A percentile compares a stretch with the other conserved stretches of the same genome.
phyloP scores from a whole-genome alignment of 2,329 filamentous ascomycete genomes.

The Colletotrichum limetticola region DNA sequence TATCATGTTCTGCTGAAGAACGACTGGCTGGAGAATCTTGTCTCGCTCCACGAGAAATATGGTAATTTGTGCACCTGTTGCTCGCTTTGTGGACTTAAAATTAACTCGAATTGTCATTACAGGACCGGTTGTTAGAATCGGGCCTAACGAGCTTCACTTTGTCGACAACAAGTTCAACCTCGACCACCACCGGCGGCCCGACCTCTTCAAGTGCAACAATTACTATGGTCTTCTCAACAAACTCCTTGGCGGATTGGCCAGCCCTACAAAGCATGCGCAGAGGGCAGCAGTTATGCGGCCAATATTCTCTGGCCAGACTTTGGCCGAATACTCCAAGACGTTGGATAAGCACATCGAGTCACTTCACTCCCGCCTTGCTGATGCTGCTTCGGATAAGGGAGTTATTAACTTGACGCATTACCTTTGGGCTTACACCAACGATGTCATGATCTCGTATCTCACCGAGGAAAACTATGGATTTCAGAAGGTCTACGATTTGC shows the following conservation, averaged over 20 bases:
- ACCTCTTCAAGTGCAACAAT: constrained; percentile 34
- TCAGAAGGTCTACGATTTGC: constrained; percentile 19
- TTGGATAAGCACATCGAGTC: constrained; percentile 22
- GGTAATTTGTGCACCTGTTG: background rate
- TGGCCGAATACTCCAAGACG: constrained; percentile 12
- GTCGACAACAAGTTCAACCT: constrained; percentile 32
- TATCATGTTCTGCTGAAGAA: constrained; percentile 34
- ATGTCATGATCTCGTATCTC: constrained; percentile 36
- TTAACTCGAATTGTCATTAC: no score
- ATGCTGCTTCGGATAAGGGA: background rate
- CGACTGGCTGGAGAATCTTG: constrained; percentile 35
- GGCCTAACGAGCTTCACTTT: constrained; percentile 36
- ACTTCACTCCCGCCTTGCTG: constrained; percentile 1
- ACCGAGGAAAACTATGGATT: constrained; percentile 30
- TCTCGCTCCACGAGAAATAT: constrained; percentile 24
- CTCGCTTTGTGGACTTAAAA: background rate
- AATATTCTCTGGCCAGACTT: constrained; percentile 32
- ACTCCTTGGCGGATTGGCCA: constrained; percentile 31
- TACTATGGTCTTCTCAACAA: constrained; percentile 35
- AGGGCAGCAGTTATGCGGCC: constrained; percentile 33
- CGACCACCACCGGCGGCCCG: constrained; percentile 32
- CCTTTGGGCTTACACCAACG: constrained; percentile 36
- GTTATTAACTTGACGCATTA: constrained; percentile 24
- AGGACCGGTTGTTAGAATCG: constrained; percentile 35
- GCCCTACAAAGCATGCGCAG: constrained; percentile 14